Evolutionary conservation across 73 alveolate genomes (phyloP).

Genomic region (Tetrahymena elliotti): DNA sequence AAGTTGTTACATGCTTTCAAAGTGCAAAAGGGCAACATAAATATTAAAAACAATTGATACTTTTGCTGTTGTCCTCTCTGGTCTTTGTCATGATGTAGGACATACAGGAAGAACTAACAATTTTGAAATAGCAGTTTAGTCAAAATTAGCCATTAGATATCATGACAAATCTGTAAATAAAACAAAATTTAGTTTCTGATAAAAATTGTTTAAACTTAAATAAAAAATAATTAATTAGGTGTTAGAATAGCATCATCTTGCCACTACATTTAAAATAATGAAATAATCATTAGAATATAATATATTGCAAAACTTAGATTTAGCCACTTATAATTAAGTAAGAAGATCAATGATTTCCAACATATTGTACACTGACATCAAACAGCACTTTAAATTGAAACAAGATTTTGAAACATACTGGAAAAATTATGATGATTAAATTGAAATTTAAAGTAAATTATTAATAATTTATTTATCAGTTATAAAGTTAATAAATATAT

Average conservation of each 20-base stretch:
- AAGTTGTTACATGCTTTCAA: slow-evolving; percentile 10
- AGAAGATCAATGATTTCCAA: slow-evolving; percentile 31
- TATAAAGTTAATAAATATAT: neutral
- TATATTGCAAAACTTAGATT: neutral
- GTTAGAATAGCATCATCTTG: slow-evolving; percentile 40
- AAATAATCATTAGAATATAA: slow-evolving; percentile 13
- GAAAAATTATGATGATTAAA: slow-evolving; percentile 7
- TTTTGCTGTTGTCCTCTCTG: slow-evolving; percentile 20
- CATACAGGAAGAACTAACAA: slow-evolving; percentile 37
- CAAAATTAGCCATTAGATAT: slow-evolving; percentile 31
- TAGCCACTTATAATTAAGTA: neutral
- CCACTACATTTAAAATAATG: slow-evolving; percentile 18
- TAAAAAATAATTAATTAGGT: neutral
- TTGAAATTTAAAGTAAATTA: neutral
- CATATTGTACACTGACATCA: slow-evolving; percentile 28
- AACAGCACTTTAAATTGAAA: slow-evolving; percentile 3
- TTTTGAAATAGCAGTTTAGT: slow-evolving; percentile 9
- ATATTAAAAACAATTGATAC: neutral
- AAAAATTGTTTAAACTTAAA: too few species aligned
- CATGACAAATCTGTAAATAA: slow-evolving; percentile 28
- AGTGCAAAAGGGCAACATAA: slow-evolving; percentile 3
- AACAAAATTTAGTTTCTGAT: too few species aligned
- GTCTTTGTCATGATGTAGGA: slow-evolving; percentile 42
- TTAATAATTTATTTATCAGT: too few species aligned
- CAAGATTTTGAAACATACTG: slow-evolving; percentile 27